phyloP scores from a whole-genome alignment of 164 flowering plant species.

The Vitis vinifera region DNA sequence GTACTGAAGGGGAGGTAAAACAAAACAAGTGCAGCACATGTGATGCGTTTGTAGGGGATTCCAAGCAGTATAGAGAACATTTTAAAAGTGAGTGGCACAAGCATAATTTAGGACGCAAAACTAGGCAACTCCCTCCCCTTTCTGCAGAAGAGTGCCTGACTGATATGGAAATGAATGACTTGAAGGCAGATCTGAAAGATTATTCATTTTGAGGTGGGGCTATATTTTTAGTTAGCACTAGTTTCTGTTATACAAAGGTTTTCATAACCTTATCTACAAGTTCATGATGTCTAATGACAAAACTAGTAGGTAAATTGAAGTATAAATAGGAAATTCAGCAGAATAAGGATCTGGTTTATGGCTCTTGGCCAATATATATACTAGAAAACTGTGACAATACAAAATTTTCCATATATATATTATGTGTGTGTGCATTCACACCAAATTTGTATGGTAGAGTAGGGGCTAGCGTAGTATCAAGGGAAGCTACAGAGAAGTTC shows the following conservation, averaged over 20 bases:
- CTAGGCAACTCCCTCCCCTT: conserved; percentile 84
- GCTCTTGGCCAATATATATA: too few relatives aligned
- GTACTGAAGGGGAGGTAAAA: conserved; percentile 45
- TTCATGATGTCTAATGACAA: too few relatives aligned
- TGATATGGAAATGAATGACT: conserved; percentile 62
- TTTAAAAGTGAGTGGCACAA: conserved; percentile 97
- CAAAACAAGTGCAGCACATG: conserved; percentile 87
- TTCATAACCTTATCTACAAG: too few relatives aligned
- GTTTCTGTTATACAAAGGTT: not conserved
- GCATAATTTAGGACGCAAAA: conserved; percentile 86
- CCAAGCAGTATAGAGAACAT: conserved; percentile 82
- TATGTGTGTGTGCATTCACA: too few relatives aligned
- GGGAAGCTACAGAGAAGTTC: too few relatives aligned
- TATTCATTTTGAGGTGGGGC: conserved; percentile 64
- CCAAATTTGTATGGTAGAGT: too few relatives aligned
- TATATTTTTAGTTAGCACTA: not conserved
- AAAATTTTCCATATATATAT: too few relatives aligned
- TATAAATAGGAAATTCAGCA: too few relatives aligned
- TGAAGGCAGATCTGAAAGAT: conserved; percentile 70
- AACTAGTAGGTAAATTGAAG: too few relatives aligned
- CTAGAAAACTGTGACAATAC: too few relatives aligned
- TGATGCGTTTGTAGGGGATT: conserved; percentile 70
- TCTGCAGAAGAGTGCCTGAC: conserved; percentile 76
- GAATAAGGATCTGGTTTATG: too few relatives aligned
- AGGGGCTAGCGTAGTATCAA: too few relatives aligned